A percentile compares a stretch with the other conserved stretches of the same genome.
Evolutionary conservation across 306 rosid genomes (phyloP).

Genomic region (Vigna angularis): DNA sequence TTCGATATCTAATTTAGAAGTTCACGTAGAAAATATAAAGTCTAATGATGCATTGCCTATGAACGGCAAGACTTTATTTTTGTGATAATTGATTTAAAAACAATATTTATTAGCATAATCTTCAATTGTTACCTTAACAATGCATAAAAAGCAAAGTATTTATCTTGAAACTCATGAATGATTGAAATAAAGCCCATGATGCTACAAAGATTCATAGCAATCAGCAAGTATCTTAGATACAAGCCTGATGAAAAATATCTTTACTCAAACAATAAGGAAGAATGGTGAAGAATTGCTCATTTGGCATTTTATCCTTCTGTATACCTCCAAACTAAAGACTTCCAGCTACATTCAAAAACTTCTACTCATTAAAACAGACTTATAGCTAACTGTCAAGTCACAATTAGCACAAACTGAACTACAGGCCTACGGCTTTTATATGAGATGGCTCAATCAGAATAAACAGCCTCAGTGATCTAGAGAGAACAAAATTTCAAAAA

Average conservation of each 20-base stretch:
- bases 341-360: constrained; percentile 30
- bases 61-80: no score
- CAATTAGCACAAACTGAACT: constrained; percentile 44
- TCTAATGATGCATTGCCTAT: no score
- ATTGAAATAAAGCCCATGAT: constrained; percentile 17
- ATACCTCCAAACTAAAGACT: constrained; percentile 35
- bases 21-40: no score
- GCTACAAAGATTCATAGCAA: background rate
- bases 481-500: constrained; percentile 54
- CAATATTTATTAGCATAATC: no score
- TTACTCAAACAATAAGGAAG: constrained; percentile 20
- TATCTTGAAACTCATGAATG: background rate
- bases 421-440: constrained; percentile 44
- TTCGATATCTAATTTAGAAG: no score
- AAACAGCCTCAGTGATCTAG: constrained; percentile 59
- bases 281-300: constrained; percentile 13
- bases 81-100: no score
- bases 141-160: no score
- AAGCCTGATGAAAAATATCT: background rate
- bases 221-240: background rate
- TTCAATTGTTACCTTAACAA: no score
- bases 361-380: constrained; percentile 39
- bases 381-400: constrained; percentile 35
- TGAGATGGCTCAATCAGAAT: constrained; percentile 40
- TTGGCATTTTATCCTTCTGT: constrained; percentile 32